Percentiles rank a stretch among this genome's conserved stretches.
phyloP scores from a whole-genome alignment of 140 eudicot species.

The Senecio squalidus region DNA sequence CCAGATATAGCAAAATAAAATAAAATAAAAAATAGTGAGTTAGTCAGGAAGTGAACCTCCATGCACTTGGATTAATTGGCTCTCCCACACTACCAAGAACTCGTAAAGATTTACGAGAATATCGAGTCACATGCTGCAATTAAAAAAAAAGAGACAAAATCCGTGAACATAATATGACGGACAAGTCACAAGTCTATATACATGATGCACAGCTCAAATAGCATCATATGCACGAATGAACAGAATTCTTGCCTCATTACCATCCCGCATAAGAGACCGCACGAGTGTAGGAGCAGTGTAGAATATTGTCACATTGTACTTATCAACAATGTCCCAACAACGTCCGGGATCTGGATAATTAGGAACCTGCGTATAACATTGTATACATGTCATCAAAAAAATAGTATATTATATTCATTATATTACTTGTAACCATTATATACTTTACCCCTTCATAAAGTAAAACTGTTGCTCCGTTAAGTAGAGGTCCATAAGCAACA shows the following conservation, averaged over 20 bases:
- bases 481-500: slow-evolving; percentile 95
- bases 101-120: slow-evolving; percentile 93
- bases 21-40: slow-evolving; percentile 4
- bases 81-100: slow-evolving; percentile 99
- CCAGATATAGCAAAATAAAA: too few species aligned
- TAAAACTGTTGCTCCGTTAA: slow-evolving; percentile 84
- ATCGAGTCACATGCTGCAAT: slow-evolving; percentile 77
- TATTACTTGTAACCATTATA: not conserved
- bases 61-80: slow-evolving; percentile 98
- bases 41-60: slow-evolving; percentile 58
- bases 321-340: slow-evolving; percentile 97
- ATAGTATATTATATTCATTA: not conserved
- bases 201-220: not conserved
- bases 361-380: slow-evolving; percentile 61
- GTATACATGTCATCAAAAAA: not conserved
- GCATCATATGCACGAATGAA: not conserved
- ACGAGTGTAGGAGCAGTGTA: slow-evolving; percentile 98
- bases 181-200: not conserved
- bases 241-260: slow-evolving; percentile 52
- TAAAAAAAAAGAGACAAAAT: slow-evolving; percentile 12
- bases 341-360: slow-evolving; percentile 92
- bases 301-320: slow-evolving; percentile 84
- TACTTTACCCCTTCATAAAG: slow-evolving; percentile 89
- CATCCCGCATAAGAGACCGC: slow-evolving; percentile 98
- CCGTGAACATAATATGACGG: not conserved